These are phyloP conservation scores for Penicillium turbatum DNA, from an alignment of 495 filamentous ascomycete genomes.

Conservation along the genomic window DNA sequence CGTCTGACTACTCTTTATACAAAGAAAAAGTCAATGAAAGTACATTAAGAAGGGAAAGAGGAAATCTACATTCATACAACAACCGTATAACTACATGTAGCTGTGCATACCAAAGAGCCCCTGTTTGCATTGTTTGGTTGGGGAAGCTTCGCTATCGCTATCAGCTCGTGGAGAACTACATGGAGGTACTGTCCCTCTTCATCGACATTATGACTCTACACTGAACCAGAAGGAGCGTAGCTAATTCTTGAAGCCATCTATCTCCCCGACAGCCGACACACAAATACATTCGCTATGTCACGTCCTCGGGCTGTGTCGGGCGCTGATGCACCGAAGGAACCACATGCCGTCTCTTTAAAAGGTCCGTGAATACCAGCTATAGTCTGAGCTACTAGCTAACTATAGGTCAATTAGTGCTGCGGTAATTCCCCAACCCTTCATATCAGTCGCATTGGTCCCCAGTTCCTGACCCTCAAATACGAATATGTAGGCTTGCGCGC, in stretches of 20 bases:
- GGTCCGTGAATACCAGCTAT: slow-evolving; percentile 36
- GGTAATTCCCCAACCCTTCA: slow-evolving; percentile 34
- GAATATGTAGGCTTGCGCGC: slow-evolving; percentile 45
- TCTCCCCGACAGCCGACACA: not conserved
- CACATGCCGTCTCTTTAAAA: slow-evolving; percentile 84
- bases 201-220: not conserved
- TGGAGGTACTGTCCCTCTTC: not conserved
- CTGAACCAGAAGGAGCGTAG: not conserved
- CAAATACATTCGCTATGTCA: slow-evolving; percentile 25
- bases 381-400: slow-evolving; percentile 1
- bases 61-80: too few species aligned
- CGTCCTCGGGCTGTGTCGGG: slow-evolving; percentile 43
- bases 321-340: slow-evolving; percentile 64
- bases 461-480: slow-evolving; percentile 15
- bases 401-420: slow-evolving; percentile 26
- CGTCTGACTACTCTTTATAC: too few species aligned
- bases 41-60: too few species aligned
- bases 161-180: slow-evolving; percentile 14
- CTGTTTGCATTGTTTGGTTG: slow-evolving; percentile 23
- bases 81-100: too few species aligned
- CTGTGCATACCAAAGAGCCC: too few species aligned
- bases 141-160: slow-evolving; percentile 9
- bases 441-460: not conserved
- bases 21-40: too few species aligned
- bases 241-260: not conserved